Percentiles rank a stretch among this genome's conserved stretches.
phyloP scores from a whole-genome alignment of 2,329 filamentous ascomycete genomes.

The Trichoderma sp. region DNA sequence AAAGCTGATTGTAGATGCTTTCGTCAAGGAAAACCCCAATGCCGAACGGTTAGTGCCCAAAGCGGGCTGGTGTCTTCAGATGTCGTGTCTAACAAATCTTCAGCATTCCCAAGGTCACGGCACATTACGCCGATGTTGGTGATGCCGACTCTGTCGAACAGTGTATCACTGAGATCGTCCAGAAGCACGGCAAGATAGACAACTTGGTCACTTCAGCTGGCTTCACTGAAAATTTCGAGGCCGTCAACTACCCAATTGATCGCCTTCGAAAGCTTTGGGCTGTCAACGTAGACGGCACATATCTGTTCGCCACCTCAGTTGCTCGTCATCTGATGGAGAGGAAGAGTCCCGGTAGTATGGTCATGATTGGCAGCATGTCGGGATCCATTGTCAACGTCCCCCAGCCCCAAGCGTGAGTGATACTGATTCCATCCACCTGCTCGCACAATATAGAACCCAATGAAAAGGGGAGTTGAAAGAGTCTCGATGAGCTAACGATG shows the following conservation, averaged over 20 bases:
- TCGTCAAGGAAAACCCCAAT: slow-evolving; percentile 75
- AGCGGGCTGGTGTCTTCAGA: not conserved
- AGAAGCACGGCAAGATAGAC: slow-evolving; percentile 75
- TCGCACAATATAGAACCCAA: not conserved
- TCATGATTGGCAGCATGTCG: slow-evolving; percentile 95
- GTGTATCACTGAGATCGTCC: slow-evolving; percentile 61
- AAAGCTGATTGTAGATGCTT: slow-evolving; percentile 67
- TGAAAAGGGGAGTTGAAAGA: not conserved
- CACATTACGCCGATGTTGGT: slow-evolving; percentile 86
- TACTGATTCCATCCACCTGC: not conserved
- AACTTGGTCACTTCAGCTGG: slow-evolving; percentile 93
- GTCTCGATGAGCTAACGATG: not conserved
- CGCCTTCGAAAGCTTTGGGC: slow-evolving; percentile 91
- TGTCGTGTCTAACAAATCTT: not conserved
- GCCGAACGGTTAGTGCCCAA: slow-evolving; percentile 56
- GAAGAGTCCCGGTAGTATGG: slow-evolving; percentile 76
- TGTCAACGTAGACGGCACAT: slow-evolving; percentile 91
- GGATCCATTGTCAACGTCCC: slow-evolving; percentile 92
- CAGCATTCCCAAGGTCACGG: slow-evolving; percentile 77
- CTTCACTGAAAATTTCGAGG: slow-evolving; percentile 94
- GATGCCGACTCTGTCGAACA: slow-evolving; percentile 73
- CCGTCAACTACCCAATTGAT: slow-evolving; percentile 84
- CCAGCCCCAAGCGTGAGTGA: slow-evolving; percentile 73
- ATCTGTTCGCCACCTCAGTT: slow-evolving; percentile 79
- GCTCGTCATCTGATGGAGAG: slow-evolving; percentile 86